A percentile compares a stretch with the other conserved stretches of the same genome.
These are phyloP conservation scores for Phlebiopsis flavidoalba DNA, from an alignment of 768 basidiomycete genomes.

Conservation along the genomic window DNA sequence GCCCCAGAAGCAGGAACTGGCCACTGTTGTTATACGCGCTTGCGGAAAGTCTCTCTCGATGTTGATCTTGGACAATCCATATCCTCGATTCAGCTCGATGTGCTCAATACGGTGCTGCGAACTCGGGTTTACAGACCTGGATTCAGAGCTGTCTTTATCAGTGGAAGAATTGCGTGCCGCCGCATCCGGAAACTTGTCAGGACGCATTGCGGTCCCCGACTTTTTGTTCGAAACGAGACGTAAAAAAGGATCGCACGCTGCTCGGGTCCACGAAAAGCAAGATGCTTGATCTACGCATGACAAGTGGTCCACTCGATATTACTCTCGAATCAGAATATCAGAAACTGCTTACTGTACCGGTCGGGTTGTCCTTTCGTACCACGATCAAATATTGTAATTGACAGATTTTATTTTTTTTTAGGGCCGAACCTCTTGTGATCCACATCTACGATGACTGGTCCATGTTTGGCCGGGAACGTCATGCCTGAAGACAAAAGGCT, in stretches of 20 bases:
- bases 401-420: slow-evolving; percentile 23
- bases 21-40: slow-evolving; percentile 56
- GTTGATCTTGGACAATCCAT: slow-evolving; percentile 88
- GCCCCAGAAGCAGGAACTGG: slow-evolving; percentile 39
- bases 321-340: slow-evolving; percentile 75
- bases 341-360: slow-evolving; percentile 70
- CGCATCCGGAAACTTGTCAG: slow-evolving; percentile 70
- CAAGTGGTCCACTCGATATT: slow-evolving; percentile 62
- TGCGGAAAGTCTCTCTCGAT: slow-evolving; percentile 68
- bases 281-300: slow-evolving; percentile 72
- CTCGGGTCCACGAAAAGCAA: slow-evolving; percentile 31
- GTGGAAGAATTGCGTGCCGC: slow-evolving; percentile 47
- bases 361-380: slow-evolving; percentile 29
- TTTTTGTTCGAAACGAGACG: slow-evolving; percentile 75
- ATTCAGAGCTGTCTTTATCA: slow-evolving; percentile 62
- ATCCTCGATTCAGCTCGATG: slow-evolving; percentile 58
- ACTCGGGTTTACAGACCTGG: slow-evolving; percentile 58
- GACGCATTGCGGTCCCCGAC: slow-evolving; percentile 58
- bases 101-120: slow-evolving; percentile 58
- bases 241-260: slow-evolving; percentile 38
- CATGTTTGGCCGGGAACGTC: slow-evolving; percentile 33
- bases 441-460: slow-evolving; percentile 84
- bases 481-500: slow-evolving; percentile 48
- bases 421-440: slow-evolving; percentile 74
- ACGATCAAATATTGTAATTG: background rate